Evolutionary conservation across 345 rosid genomes (phyloP), one percentile per base, ranked within the genome.

Genomic region (Camelina sativa): DNA sequence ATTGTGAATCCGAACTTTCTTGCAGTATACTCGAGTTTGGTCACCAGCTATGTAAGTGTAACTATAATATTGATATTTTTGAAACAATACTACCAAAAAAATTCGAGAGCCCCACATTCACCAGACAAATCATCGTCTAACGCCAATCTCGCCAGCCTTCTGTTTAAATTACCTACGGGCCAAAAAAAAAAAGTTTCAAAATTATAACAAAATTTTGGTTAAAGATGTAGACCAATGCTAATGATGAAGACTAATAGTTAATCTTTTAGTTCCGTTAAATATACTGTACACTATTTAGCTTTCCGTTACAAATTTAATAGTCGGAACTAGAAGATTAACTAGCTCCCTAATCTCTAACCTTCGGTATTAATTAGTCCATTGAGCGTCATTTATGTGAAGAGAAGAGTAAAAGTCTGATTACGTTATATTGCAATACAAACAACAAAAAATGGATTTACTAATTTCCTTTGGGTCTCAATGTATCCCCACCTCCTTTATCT

Each of bases 81-180:
- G 8, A 22, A 28, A 41, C 11, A 13, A 23, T 60, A 23, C 16
- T 28, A 50, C 68, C 32, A 72, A 19, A 23, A 37, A 13, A 38
- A 51, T 51, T 25, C 50, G 57, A 73, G 44, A 53, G 48, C 48
- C 75, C 63, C 76, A 62, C 63, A 34, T 20, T 56, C 71, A 74
- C 65, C 71, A 65, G 65, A 56, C 50, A 55, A 43, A 34, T 65
- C n/a, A 54, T 44, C 58, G 13, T 40, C 13, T 13, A 66, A 65
- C 72, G 78, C 66, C 65, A 74, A 65, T 65, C 69, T 74, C 66
- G 78, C 78, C 66, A n/a, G 17, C 19, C 51, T 52, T 72, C 11
- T 9, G 7, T 8, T 72, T 51, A 72, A 28, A 32, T 44, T 55
- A 4, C 38, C 56, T 32, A 44, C 32, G 38, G 13, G 19, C 4